Conservation (phyloP, 495 filamentous ascomycete species). For the Penicillium ochrochloron region DNA sequence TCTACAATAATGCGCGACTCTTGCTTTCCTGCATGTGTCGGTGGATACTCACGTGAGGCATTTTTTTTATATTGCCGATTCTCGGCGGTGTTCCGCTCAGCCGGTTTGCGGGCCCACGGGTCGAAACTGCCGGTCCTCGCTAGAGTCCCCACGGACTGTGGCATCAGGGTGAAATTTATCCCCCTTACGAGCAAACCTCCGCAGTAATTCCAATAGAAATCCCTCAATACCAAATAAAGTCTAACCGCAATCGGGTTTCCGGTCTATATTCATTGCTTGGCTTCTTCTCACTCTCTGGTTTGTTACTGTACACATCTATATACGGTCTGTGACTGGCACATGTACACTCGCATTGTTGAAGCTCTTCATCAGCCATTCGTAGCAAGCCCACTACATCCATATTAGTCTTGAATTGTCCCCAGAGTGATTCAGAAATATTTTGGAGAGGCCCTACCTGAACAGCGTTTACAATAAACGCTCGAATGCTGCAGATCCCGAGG, state of each 20-base stretch:
- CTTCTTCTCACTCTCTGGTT: constrained; percentile 12
- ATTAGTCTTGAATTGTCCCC: constrained; percentile 11
- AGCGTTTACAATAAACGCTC: constrained; percentile 86
- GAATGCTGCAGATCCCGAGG: constrained; percentile 73
- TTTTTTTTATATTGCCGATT: constrained; percentile 43
- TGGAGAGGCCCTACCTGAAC: constrained; percentile 51
- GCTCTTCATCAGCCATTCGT: constrained; percentile 77
- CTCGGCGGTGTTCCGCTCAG: constrained; percentile 35
- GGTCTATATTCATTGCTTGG: constrained; percentile 26
- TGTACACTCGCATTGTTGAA: constrained; percentile 26
- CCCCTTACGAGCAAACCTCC: constrained; percentile 37
- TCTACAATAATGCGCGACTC: constrained; percentile 8
- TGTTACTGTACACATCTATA: constrained; percentile 3
- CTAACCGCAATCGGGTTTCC: constrained; percentile 32
- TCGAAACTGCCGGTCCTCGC: constrained; percentile 42
- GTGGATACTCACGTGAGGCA: constrained; percentile 31
- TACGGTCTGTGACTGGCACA: background rate
- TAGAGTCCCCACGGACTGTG: constrained; percentile 13
- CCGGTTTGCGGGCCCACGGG: constrained; percentile 37
- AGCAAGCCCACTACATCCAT: constrained; percentile 71
- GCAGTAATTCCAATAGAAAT: constrained; percentile 38
- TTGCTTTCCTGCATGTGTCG: constrained; percentile 12
- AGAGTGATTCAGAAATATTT: background rate
- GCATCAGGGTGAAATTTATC: constrained; percentile 31
- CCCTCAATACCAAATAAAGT: constrained; percentile 38